Conservation (phyloP, 2,329 filamentous ascomycete species). For the Ploettnerulaceae sp. region DNA sequence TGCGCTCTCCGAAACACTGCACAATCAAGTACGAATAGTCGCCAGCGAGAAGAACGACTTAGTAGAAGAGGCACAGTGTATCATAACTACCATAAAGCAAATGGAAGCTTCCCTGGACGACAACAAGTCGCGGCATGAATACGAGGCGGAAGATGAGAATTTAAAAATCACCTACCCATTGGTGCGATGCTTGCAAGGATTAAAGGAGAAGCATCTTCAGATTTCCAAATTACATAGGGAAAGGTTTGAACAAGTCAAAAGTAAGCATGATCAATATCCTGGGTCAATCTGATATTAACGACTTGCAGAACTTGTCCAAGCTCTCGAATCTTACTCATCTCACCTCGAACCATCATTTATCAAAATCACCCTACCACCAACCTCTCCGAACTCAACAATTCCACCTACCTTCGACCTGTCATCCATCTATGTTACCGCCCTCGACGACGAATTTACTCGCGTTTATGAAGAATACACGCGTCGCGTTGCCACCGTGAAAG, state of each 20-base stretch:
- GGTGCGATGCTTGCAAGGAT: constrained; percentile 66
- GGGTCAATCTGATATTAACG: constrained; percentile 14
- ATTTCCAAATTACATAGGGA: constrained; percentile 82
- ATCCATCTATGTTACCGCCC: constrained; percentile 74
- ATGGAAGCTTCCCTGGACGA: constrained; percentile 91
- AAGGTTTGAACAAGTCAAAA: constrained; percentile 92
- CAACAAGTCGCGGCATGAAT: constrained; percentile 57
- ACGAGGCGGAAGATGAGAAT: constrained; percentile 60
- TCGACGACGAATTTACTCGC: constrained; percentile 87
- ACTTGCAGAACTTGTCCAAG: constrained; percentile 77
- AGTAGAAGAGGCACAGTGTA: constrained; percentile 81
- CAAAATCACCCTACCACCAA: constrained; percentile 78
- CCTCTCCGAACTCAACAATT: constrained; percentile 67
- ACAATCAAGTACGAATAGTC: constrained; percentile 82
- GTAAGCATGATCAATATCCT: constrained; percentile 47
- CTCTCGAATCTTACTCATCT: constrained; percentile 91
- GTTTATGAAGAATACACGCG: constrained; percentile 96
- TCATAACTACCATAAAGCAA: constrained; percentile 82
- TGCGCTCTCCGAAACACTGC: constrained; percentile 84
- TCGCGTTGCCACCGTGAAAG: constrained; percentile 70
- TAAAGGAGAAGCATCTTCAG: constrained; percentile 82
- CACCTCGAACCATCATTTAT: constrained; percentile 90
- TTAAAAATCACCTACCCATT: constrained; percentile 80
- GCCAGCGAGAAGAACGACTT: constrained; percentile 84
- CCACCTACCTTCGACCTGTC: constrained; percentile 90